A percentile compares a stretch with the other conserved stretches of the same genome.
These are phyloP conservation scores for Metschnikowia koreensis DNA, from an alignment of 805 yeast genomes.

Conservation along the genomic window DNA sequence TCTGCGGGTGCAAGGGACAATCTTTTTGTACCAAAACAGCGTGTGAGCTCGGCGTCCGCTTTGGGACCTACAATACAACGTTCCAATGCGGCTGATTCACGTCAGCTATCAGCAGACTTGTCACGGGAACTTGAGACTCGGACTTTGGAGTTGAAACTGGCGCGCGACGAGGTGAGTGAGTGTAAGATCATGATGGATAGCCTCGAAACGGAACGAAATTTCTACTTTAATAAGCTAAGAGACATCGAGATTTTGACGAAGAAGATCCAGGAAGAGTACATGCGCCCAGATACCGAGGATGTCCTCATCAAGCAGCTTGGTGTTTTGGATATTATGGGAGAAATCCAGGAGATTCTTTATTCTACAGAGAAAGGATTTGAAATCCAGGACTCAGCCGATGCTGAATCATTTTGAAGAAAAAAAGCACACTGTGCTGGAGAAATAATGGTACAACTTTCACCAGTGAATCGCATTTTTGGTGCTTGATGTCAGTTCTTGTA, in stretches of 20 bases:
- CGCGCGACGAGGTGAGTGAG: conserved; percentile 55
- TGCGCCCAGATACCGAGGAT: conserved; percentile 34
- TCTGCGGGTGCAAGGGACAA: not conserved
- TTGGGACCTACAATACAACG: conserved; percentile 1
- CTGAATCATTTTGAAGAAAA: conserved; percentile 23
- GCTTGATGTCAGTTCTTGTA: too few relatives aligned
- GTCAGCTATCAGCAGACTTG: not conserved
- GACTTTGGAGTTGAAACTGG: conserved; percentile 33
- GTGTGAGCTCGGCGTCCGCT: conserved; percentile 8
- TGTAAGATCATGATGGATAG: conserved; percentile 59
- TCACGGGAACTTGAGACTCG: conserved; percentile 48
- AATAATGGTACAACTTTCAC: too few relatives aligned
- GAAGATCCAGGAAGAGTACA: conserved; percentile 34
- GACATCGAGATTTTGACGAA: conserved; percentile 83
- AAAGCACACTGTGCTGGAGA: too few relatives aligned
- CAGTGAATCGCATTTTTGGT: too few relatives aligned
- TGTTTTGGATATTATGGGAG: conserved; percentile 37
- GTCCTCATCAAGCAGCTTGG: conserved; percentile 28
- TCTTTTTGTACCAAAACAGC: conserved; percentile 21
- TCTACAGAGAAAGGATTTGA: conserved; percentile 84
- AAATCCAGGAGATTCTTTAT: conserved; percentile 74
- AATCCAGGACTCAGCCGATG: conserved; percentile 26
- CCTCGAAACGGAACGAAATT: conserved; percentile 79
- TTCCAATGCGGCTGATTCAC: not conserved
- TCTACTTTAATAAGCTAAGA: conserved; percentile 84